These are phyloP conservation scores for Lachancea meyersii DNA, from an alignment of 805 yeast species.

Conservation along the genomic window DNA sequence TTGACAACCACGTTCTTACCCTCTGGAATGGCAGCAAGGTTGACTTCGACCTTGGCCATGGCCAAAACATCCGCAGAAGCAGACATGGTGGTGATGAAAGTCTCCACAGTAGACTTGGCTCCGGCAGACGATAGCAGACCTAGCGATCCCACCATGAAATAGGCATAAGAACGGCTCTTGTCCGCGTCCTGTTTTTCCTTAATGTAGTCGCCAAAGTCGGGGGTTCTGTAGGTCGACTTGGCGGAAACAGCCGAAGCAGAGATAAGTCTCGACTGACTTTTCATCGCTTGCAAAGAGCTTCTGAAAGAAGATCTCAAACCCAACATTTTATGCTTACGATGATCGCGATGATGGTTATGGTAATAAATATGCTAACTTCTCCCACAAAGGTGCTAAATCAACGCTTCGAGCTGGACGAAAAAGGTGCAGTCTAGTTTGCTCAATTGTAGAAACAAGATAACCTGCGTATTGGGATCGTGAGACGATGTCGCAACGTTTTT, in stretches of 20 bases:
- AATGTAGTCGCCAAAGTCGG: conserved; percentile 78
- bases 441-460: too few species aligned
- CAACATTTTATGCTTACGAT: conserved; percentile 14
- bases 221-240: conserved; percentile 81
- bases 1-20: conserved; percentile 97
- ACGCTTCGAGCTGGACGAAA: neutral
- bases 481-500: neutral
- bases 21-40: conserved; percentile 85
- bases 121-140: conserved; percentile 89
- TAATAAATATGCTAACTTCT: neutral
- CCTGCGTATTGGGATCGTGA: too few species aligned
- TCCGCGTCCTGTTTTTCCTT: conserved; percentile 66
- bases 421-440: neutral
- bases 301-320: conserved; percentile 24
- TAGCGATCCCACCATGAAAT: conserved; percentile 96
- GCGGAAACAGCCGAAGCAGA: conserved; percentile 33
- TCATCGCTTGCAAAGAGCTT: conserved; percentile 17
- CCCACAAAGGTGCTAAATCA: neutral
- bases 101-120: conserved; percentile 92
- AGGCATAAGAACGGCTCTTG: conserved; percentile 77
- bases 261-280: conserved; percentile 20
- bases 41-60: conserved; percentile 98
- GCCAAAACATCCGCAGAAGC: conserved; percentile 99
- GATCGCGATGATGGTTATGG: too few species aligned
- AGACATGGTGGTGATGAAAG: conserved; percentile 86